These are phyloP conservation scores for Ambrosia artemisiifolia DNA, from an alignment of 129 eudicot genomes.

Conservation along the genomic window DNA sequence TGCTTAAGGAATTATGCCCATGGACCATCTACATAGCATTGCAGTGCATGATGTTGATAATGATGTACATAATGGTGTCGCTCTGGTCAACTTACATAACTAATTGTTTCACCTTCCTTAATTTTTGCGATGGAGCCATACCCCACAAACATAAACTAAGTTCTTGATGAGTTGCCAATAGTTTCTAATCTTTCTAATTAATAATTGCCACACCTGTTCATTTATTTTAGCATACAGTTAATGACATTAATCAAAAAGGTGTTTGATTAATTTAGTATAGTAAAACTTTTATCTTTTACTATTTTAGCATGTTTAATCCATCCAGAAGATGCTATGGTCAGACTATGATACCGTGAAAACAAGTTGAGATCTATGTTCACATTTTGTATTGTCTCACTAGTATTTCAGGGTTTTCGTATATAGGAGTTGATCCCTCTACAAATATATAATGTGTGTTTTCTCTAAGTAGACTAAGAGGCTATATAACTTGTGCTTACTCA, in stretches of 20 bases:
- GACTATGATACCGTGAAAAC: too few species aligned
- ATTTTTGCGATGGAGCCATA: slow-evolving; percentile 3
- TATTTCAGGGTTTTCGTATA: too few species aligned
- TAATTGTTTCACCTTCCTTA: slow-evolving; percentile 14
- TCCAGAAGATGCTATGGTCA: too few species aligned
- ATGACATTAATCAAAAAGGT: not conserved
- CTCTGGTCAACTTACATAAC: slow-evolving; percentile 27
- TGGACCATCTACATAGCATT: slow-evolving; percentile 28
- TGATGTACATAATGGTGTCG: slow-evolving; percentile 47
- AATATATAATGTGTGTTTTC: too few species aligned
- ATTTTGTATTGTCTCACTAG: too few species aligned
- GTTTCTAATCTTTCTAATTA: not conserved
- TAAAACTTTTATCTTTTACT: too few species aligned
- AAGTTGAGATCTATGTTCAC: too few species aligned
- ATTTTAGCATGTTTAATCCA: too few species aligned
- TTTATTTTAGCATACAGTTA: not conserved
- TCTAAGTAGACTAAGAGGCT: too few species aligned
- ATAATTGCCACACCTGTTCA: not conserved
- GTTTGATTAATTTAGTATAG: too few species aligned
- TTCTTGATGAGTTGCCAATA: not conserved
- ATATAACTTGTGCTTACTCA: too few species aligned
- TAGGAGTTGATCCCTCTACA: too few species aligned
- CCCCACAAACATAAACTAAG: not conserved
- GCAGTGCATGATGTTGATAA: slow-evolving; percentile 18
- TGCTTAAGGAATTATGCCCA: slow-evolving; percentile 34